Evolutionary conservation across 1,284 basidiomycete genomes (phyloP).

Genomic region (Rhodotorula mucilaginosa): DNA sequence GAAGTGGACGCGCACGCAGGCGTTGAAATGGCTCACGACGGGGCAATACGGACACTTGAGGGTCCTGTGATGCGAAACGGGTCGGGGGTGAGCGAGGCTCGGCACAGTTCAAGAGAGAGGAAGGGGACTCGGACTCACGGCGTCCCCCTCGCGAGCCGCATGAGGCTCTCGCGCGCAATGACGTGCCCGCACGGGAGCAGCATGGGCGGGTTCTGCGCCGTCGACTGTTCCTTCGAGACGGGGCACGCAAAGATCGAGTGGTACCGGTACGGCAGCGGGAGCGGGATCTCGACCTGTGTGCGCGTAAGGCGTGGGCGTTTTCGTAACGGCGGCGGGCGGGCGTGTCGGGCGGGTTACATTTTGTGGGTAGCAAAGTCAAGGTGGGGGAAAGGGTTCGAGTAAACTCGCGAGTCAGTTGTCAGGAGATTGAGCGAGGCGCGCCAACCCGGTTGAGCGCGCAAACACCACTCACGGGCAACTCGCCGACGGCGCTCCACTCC

Average conservation of each 20-base stretch:
- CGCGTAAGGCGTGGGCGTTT: conserved; percentile 69
- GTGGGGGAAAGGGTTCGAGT: too few relatives aligned
- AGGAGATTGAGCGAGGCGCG: neutral
- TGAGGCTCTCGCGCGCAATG: conserved; percentile 80
- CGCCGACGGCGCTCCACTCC: conserved; percentile 51
- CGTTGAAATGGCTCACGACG: conserved; percentile 61
- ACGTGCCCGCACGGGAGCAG: conserved; percentile 96
- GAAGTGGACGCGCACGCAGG: conserved; percentile 69
- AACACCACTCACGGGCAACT: conserved; percentile 48
- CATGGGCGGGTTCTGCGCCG: conserved; percentile 91
- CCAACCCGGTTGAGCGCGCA: neutral
- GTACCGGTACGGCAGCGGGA: conserved; percentile 73
- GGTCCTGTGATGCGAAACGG: conserved; percentile 54
- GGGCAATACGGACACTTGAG: conserved; percentile 90
- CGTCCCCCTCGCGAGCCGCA: conserved; percentile 77
- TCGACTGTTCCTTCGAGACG: conserved; percentile 87
- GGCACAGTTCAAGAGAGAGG: neutral
- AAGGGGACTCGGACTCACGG: conserved; percentile 61
- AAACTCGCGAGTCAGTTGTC: too few relatives aligned
- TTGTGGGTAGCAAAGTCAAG: too few relatives aligned
- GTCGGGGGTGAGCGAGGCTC: too few relatives aligned
- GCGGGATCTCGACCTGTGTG: conserved; percentile 91
- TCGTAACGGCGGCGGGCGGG: neutral
- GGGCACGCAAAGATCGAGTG: conserved; percentile 98
- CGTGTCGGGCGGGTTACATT: too few relatives aligned